Evolutionary conservation across 345 rosid species (phyloP).

Genomic region (Luvunga scandens): DNA sequence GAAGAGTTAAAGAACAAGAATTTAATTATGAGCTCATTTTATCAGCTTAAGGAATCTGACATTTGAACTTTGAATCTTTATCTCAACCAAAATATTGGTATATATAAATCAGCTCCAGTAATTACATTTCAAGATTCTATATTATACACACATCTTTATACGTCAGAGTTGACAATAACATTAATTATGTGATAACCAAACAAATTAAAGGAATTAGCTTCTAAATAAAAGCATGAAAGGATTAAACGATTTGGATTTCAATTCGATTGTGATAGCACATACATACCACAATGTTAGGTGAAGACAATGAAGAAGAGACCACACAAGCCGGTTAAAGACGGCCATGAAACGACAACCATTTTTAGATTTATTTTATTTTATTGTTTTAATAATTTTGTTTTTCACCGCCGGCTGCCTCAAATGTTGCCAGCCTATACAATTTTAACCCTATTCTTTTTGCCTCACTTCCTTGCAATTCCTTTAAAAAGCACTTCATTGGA

Average conservation of each 20-base stretch:
- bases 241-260: background rate
- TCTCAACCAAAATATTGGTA: background rate
- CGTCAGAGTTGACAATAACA: background rate
- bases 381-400: background rate
- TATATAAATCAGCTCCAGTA: background rate
- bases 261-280: slow-evolving; percentile 12
- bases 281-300: slow-evolving; percentile 3
- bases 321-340: slow-evolving; percentile 41
- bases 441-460: slow-evolving; percentile 1
- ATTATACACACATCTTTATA: background rate
- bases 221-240: background rate
- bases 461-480: slow-evolving; percentile 12
- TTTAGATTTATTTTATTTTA: background rate
- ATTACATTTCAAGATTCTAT: background rate
- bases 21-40: background rate
- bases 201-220: background rate
- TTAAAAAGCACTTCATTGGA: slow-evolving; percentile 31
- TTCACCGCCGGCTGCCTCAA: slow-evolving; percentile 17
- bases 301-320: slow-evolving; percentile 30
- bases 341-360: slow-evolving; percentile 17
- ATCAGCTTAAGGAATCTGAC: background rate
- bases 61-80: background rate
- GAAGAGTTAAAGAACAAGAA: too few relatives aligned
- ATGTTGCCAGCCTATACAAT: slow-evolving; percentile 30
- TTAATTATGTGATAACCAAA: background rate